Percentiles rank a stretch among this genome's conserved stretches.
These are phyloP conservation scores for Xylaria sp. DNA, from an alignment of 2,329 filamentous ascomycete genomes.

Conservation along the genomic window DNA sequence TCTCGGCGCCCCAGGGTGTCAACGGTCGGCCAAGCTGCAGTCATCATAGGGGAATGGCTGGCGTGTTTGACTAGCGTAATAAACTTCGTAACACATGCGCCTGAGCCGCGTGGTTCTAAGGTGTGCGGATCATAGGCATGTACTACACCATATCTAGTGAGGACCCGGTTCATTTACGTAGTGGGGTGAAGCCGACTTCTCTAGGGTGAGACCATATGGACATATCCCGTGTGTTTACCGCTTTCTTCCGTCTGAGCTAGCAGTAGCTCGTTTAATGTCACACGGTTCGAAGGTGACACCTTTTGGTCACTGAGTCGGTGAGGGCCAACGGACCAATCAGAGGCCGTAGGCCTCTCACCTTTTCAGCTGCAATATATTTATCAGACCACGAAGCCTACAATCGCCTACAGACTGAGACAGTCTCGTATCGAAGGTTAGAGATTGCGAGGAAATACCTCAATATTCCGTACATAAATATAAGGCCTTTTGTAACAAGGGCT, in stretches of 20 bases:
- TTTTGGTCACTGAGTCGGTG: too few species aligned
- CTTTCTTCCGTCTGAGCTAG: slow-evolving; percentile 57
- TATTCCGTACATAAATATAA: too few species aligned
- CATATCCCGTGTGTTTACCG: slow-evolving; percentile 54
- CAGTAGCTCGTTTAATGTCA: slow-evolving; percentile 56
- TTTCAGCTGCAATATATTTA: too few species aligned
- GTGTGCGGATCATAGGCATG: slow-evolving; percentile 69
- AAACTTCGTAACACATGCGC: slow-evolving; percentile 56
- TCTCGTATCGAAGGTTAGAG: too few species aligned
- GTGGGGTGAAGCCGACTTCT: slow-evolving; percentile 65
- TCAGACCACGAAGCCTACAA: too few species aligned
- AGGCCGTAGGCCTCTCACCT: too few species aligned
- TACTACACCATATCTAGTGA: slow-evolving; percentile 64
- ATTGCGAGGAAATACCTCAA: too few species aligned
- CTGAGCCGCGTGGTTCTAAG: slow-evolving; percentile 65
- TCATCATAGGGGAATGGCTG: slow-evolving; percentile 67
- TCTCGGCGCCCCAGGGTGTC: slow-evolving; percentile 60
- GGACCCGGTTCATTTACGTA: slow-evolving; percentile 64
- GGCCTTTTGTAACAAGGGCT: too few species aligned
- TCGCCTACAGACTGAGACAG: too few species aligned
- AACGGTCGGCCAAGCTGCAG: slow-evolving; percentile 64
- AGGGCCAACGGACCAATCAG: too few species aligned
- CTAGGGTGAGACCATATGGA: slow-evolving; percentile 61
- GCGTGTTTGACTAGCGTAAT: slow-evolving; percentile 66
- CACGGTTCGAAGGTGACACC: too few species aligned